Conservation (phyloP, 192 early-diverging fungal genomes). For the Jimgerdemannia flammicorona region DNA sequence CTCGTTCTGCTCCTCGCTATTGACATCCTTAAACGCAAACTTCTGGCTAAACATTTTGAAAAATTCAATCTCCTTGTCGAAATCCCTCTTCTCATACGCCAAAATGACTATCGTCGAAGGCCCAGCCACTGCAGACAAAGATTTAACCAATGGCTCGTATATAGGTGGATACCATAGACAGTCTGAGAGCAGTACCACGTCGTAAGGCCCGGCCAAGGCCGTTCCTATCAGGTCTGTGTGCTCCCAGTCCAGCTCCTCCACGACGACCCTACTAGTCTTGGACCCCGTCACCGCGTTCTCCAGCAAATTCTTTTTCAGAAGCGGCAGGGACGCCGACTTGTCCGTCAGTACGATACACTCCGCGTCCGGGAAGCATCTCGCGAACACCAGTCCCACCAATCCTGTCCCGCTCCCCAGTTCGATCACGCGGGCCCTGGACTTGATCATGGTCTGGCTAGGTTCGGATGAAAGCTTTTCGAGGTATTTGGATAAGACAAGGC, state of each 20-base stretch:
- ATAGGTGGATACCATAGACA: conserved; percentile 30
- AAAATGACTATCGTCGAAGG: conserved; percentile 9
- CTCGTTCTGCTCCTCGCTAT: conserved; percentile 26
- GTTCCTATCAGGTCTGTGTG: conserved; percentile 13
- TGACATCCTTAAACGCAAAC: conserved; percentile 29
- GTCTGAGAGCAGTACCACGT: conserved; percentile 27
- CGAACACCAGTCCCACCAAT: conserved; percentile 47
- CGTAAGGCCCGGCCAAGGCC: neutral
- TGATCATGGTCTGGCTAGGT: neutral
- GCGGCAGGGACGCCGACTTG: conserved; percentile 32
- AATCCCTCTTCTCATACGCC: conserved; percentile 33
- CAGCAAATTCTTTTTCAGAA: conserved; percentile 33
- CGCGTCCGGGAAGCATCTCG: conserved; percentile 11
- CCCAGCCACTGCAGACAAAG: conserved; percentile 13
- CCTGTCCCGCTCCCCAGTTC: conserved; percentile 62
- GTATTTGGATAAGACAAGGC: conserved; percentile 3
- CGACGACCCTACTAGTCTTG: conserved; percentile 5
- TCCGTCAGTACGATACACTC: conserved; percentile 46
- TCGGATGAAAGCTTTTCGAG: neutral
- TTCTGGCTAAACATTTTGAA: conserved; percentile 24
- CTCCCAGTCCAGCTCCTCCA: conserved; percentile 28
- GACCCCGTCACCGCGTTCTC: conserved; percentile 13
- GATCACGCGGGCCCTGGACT: conserved; percentile 13
- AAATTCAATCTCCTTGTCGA: conserved; percentile 31
- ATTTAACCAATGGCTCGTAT: conserved; percentile 16